Conservation (phyloP, 345 rosid species). For the Linum trigynum region DNA sequence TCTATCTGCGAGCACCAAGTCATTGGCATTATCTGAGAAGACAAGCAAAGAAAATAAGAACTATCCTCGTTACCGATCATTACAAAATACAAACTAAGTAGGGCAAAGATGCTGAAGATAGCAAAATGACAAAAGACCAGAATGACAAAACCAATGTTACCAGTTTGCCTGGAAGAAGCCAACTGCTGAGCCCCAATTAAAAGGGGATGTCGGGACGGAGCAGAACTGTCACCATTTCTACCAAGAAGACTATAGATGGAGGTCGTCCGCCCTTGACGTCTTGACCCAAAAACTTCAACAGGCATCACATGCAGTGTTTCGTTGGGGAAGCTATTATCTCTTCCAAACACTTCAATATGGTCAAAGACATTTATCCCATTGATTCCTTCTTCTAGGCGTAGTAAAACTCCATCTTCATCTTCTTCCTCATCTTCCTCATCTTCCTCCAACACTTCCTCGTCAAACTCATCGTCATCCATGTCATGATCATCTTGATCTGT, state of each 20-base stretch:
- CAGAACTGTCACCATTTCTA: conserved; percentile 51
- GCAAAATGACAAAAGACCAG: background rate
- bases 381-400: conserved; percentile 79
- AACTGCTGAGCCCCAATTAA: conserved; percentile 46
- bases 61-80: background rate
- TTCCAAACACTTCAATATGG: conserved; percentile 82
- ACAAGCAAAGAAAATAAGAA: background rate
- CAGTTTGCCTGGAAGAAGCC: conserved; percentile 48
- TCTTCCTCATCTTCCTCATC: conserved; percentile 88
- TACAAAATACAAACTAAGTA: background rate
- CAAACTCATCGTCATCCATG: conserved; percentile 83
- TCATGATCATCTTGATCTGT: conserved; percentile 97
- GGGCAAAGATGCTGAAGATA: background rate
- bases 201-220: conserved; percentile 81
- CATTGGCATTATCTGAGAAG: conserved; percentile 40
- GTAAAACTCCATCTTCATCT: conserved; percentile 83
- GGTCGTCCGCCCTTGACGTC: conserved; percentile 92
- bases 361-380: conserved; percentile 90
- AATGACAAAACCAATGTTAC: conserved; percentile 22
- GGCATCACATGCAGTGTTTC: conserved; percentile 94
- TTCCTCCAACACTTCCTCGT: conserved; percentile 88
- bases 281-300: conserved; percentile 91
- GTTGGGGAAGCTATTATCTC: conserved; percentile 73
- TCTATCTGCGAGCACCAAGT: conserved; percentile 43
- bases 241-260: conserved; percentile 92